These are phyloP conservation scores for Botrytis paeoniae DNA, from an alignment of 2,329 filamentous ascomycete genomes.

Conservation along the genomic window DNA sequence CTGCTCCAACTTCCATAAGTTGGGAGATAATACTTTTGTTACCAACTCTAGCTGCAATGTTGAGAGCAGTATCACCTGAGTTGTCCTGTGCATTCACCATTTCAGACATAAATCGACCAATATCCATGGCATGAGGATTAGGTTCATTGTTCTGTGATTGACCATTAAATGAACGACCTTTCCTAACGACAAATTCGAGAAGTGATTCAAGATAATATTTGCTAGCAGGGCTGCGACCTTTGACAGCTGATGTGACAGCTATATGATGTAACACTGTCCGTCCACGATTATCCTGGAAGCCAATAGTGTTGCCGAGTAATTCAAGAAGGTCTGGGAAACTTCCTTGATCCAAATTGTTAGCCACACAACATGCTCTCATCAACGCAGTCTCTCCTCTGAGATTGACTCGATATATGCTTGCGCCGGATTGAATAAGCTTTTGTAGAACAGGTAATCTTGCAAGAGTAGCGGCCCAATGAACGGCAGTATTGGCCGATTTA, in stretches of 20 bases:
- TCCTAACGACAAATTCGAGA: slow-evolving; percentile 89
- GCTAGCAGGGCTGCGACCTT: slow-evolving; percentile 85
- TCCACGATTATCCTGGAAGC: slow-evolving; percentile 83
- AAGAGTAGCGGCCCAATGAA: slow-evolving; percentile 95
- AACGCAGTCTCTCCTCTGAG: slow-evolving; percentile 86
- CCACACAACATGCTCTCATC: slow-evolving; percentile 88
- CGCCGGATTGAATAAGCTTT: slow-evolving; percentile 77
- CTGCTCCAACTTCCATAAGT: slow-evolving; percentile 88
- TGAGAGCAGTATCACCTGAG: slow-evolving; percentile 89
- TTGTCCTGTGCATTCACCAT: slow-evolving; percentile 96
- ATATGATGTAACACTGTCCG: slow-evolving; percentile 95
- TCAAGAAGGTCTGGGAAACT: slow-evolving; percentile 91
- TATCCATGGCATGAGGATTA: slow-evolving; percentile 56
- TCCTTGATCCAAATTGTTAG: slow-evolving; percentile 88
- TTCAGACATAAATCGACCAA: slow-evolving; percentile 92
- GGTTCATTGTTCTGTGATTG: slow-evolving; percentile 41
- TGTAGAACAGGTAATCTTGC: slow-evolving; percentile 80
- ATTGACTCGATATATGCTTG: slow-evolving; percentile 85
- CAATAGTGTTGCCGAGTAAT: slow-evolving; percentile 83
- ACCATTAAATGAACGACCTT: slow-evolving; percentile 63
- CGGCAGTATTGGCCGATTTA: slow-evolving; percentile 78
- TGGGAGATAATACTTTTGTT: slow-evolving; percentile 97
- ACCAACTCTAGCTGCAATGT: slow-evolving; percentile 87
- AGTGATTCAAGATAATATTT: slow-evolving; percentile 95
- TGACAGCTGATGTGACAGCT: slow-evolving; percentile 91